Conservation (phyloP, 495 filamentous ascomycete species). For the Amphirosellinia nigrospora region DNA sequence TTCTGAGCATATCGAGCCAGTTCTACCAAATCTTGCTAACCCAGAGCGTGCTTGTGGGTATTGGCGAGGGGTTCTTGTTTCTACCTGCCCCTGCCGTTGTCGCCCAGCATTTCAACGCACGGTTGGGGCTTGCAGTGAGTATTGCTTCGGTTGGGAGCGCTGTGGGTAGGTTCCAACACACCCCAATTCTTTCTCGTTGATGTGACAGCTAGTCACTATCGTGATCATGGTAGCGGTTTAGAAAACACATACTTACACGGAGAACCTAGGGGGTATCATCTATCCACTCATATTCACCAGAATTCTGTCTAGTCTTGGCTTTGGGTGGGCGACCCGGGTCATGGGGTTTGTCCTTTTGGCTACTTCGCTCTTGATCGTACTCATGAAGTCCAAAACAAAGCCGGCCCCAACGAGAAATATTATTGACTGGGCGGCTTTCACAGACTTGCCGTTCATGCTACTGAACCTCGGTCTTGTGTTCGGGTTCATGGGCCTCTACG, state of each 20-base stretch:
- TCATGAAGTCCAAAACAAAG: slow-evolving; percentile 45
- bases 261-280: slow-evolving; percentile 29
- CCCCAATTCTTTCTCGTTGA: not conserved
- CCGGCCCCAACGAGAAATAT: slow-evolving; percentile 35
- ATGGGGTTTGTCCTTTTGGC: slow-evolving; percentile 43
- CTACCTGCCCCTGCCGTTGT: slow-evolving; percentile 65
- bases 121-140: slow-evolving; percentile 69
- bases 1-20: slow-evolving; percentile 23
- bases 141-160: slow-evolving; percentile 68
- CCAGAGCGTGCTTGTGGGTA: slow-evolving; percentile 59
- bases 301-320: slow-evolving; percentile 37
- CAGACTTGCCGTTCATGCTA: slow-evolving; percentile 41
- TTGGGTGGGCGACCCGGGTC: slow-evolving; percentile 48
- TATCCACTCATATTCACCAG: slow-evolving; percentile 44
- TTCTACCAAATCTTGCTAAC: slow-evolving; percentile 61
- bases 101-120: slow-evolving; percentile 69
- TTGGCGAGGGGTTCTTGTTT: slow-evolving; percentile 68
- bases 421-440: slow-evolving; percentile 39
- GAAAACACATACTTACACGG: slow-evolving; percentile 1
- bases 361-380: slow-evolving; percentile 40
- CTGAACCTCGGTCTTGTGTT: slow-evolving; percentile 35
- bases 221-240: not conserved
- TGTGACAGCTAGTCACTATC: not conserved
- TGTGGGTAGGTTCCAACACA: slow-evolving; percentile 46
- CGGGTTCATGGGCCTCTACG: slow-evolving; percentile 70